phyloP scores from a whole-genome alignment of 768 basidiomycete species.

The Leccinum disarticulatum region DNA sequence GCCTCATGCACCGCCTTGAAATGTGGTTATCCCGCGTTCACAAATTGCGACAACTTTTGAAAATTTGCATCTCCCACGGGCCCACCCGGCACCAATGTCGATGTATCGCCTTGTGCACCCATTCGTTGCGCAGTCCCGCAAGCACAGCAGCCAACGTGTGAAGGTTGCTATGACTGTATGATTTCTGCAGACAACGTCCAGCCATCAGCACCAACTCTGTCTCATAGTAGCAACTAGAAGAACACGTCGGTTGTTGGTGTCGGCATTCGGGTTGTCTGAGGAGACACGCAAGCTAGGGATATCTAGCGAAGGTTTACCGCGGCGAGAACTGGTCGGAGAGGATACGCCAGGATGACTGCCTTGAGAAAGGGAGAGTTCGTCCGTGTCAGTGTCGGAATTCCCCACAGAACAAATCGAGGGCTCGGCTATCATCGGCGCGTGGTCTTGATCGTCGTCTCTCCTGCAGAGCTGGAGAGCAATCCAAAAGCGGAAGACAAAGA shows the following conservation, averaged over 20 bases:
- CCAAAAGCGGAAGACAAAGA: constrained; percentile 70
- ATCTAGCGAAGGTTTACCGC: constrained; percentile 27
- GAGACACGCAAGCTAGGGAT: constrained; percentile 30
- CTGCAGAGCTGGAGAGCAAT: constrained; percentile 57
- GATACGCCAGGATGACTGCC: constrained; percentile 41
- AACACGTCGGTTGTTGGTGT: constrained; percentile 44
- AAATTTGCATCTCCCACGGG: constrained; percentile 72
- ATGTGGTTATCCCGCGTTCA: constrained; percentile 62
- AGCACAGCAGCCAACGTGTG: constrained; percentile 79
- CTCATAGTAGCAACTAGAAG: too few species aligned
- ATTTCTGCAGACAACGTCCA: constrained; percentile 57
- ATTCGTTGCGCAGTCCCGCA: constrained; percentile 67
- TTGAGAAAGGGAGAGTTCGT: constrained; percentile 40
- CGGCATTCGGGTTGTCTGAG: constrained; percentile 31
- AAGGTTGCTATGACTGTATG: constrained; percentile 75
- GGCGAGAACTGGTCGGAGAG: constrained; percentile 39
- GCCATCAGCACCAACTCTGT: neutral
- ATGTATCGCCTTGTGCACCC: constrained; percentile 64
- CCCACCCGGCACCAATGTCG: constrained; percentile 57
- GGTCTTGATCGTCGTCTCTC: constrained; percentile 64
- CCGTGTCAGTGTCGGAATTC: constrained; percentile 31
- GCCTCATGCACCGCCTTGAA: constrained; percentile 74
- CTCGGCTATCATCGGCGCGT: constrained; percentile 64
- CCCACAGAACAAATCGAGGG: constrained; percentile 92
- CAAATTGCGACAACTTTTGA: constrained; percentile 67